A percentile compares a stretch with the other conserved stretches of the same genome.
These are phyloP conservation scores for Larix kaempferi DNA, from an alignment of 75 land plant genomes.

Conservation along the genomic window DNA sequence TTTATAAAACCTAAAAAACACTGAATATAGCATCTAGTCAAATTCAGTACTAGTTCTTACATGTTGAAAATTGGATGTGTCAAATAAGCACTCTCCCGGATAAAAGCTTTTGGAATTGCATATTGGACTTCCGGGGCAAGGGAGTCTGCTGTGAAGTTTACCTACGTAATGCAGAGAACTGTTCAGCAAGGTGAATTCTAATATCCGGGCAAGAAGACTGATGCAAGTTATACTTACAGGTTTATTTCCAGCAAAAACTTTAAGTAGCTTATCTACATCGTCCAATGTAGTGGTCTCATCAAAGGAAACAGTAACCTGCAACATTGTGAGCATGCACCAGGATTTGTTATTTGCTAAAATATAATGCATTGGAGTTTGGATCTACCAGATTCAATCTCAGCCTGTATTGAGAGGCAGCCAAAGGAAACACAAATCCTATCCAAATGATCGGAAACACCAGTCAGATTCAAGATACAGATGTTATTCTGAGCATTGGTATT, in stretches of 20 bases:
- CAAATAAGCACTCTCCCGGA: constrained; percentile 74
- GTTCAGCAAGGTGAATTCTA: neutral
- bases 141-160: constrained; percentile 76
- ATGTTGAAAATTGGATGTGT: constrained; percentile 94
- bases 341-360: neutral
- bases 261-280: constrained; percentile 82
- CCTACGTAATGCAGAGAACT: constrained; percentile 32
- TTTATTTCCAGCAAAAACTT: constrained; percentile 77
- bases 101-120: constrained; percentile 61
- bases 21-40: neutral
- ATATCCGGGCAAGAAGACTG: neutral
- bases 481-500: neutral
- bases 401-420: neutral
- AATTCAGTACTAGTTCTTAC: constrained; percentile 28
- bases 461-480: neutral
- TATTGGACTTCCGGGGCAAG: constrained; percentile 66
- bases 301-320: constrained; percentile 88
- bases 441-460: neutral
- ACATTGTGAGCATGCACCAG: neutral
- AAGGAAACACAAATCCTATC: neutral
- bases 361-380: neutral
- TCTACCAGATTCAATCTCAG: neutral
- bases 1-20: neutral
- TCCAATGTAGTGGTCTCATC: constrained; percentile 98
- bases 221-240: constrained; percentile 43